Base-by-base conservation (phyloP, 1,284 basidiomycete genomes). In the Austroboletus niveus region DNA sequence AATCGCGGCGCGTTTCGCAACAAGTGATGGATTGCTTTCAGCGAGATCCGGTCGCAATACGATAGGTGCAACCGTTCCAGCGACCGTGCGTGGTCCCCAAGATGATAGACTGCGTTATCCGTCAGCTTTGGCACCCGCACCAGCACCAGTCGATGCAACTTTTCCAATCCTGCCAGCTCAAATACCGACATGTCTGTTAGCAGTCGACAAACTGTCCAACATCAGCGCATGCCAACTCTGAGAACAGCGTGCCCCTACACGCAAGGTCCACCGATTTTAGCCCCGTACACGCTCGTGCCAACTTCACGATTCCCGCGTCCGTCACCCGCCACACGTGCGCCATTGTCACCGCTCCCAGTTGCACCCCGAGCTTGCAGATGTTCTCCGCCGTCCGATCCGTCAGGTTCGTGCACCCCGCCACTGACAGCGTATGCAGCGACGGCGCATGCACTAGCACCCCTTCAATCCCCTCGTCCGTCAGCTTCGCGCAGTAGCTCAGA, bases 61-160 rank as follows among this genome's bases (percentile, higher is more conserved):
- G 90, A 92, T 11, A 98, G 72, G 63, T 97, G 90, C 42, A 97
- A 79, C 12, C 93, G 82, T 64, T 94, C 90, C 53, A 98, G 74
- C 15, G 79, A 80, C 42, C 76, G 70, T 52, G 80, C 69, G 75
- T 92, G 79, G 58, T 85, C 89, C 58, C 80, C 77, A 4, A 84
- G 69, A 56, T 84, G 73, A 60, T 89, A 89, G 34, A 86, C 65
- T 8, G 78, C 83, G 59, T 84, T 80, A 65, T 87, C 85, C 6
- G 85, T 87, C 59, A 87, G 58, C 58, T 78, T 80, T 12, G 80
- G 79, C 9, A 87, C 75, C 48, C 92, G 85, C 41, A 93, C 89
- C 36, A 96, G 76, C 52, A 89, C 90, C 40, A 98, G 80, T 15
- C 92, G 80, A 52, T 85, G 84, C 27, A 98, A 77, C 44, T 82